These are phyloP conservation scores for Kalanchoe fedtschenkoi DNA, from an alignment of 164 flowering plant species.

Conservation along the genomic window DNA sequence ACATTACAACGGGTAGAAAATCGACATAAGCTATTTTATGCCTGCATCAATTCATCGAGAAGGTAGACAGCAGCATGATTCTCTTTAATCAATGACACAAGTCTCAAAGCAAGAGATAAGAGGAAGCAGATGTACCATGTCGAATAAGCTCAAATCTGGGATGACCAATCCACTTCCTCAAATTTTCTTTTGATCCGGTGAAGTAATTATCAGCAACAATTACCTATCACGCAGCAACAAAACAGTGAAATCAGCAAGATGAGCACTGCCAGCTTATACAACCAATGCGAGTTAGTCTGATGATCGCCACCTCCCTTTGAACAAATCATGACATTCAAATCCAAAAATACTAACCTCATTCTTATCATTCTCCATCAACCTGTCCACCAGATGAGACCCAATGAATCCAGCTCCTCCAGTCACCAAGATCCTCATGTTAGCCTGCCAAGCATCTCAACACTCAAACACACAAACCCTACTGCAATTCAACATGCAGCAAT, in stretches of 20 bases:
- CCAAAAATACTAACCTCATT: conserved; percentile 38
- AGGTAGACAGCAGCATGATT: neutral
- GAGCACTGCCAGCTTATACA: neutral
- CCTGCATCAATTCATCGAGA: neutral
- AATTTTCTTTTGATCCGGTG: conserved; percentile 61
- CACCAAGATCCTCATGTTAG: conserved; percentile 61
- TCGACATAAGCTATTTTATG: no score
- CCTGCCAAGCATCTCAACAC: conserved; percentile 18
- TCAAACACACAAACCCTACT: neutral
- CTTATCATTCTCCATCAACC: conserved; percentile 58
- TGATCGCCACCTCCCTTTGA: neutral
- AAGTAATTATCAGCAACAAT: conserved; percentile 59
- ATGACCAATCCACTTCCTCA: conserved; percentile 68
- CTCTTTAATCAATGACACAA: neutral
- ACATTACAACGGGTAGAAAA: no score
- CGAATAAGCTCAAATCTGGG: conserved; percentile 77
- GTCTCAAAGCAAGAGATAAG: neutral
- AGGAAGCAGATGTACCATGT: conserved; percentile 42
- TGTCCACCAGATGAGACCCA: conserved; percentile 64
- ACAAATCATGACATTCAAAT: neutral
- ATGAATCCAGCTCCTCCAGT: conserved; percentile 71
- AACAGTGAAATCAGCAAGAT: neutral
- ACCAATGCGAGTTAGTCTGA: neutral
- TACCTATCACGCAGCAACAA: conserved; percentile 21
- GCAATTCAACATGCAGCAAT: neutral